Evolutionary conservation across 306 rosid genomes (phyloP).

Genomic region (Vicia faba): DNA sequence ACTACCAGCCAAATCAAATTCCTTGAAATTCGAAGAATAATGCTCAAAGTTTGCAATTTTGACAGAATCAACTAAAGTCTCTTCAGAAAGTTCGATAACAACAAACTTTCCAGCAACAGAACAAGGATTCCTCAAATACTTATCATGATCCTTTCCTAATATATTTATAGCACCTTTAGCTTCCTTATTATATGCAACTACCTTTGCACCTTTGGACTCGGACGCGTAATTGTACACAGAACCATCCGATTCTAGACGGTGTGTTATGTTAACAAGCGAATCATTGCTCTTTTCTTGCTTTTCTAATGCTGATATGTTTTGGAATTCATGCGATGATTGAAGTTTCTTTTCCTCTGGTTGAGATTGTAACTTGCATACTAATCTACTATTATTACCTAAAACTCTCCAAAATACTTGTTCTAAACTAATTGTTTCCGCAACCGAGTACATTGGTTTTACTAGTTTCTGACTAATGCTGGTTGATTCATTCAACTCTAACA

Average conservation of each 20-base stretch:
- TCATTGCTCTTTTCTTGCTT: slow-evolving; percentile 47
- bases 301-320: slow-evolving; percentile 9
- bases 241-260: slow-evolving; percentile 77
- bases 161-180: slow-evolving; percentile 85
- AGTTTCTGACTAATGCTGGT: slow-evolving; percentile 40
- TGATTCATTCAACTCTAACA: slow-evolving; percentile 50
- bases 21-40: slow-evolving; percentile 88
- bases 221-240: slow-evolving; percentile 85
- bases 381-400: slow-evolving; percentile 51
- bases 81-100: slow-evolving; percentile 81
- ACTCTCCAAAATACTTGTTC: slow-evolving; percentile 53
- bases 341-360: slow-evolving; percentile 41
- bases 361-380: slow-evolving; percentile 56
- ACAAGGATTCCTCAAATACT: slow-evolving; percentile 90
- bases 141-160: slow-evolving; percentile 73
- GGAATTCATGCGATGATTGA: slow-evolving; percentile 19
- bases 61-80: slow-evolving; percentile 75
- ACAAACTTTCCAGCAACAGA: slow-evolving; percentile 76
- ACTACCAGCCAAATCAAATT: slow-evolving; percentile 69
- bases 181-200: slow-evolving; percentile 83
- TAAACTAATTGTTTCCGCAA: slow-evolving; percentile 45
- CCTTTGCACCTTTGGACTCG: slow-evolving; percentile 88
- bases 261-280: slow-evolving; percentile 58
- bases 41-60: slow-evolving; percentile 90
- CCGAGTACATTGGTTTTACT: slow-evolving; percentile 39